Base-by-base conservation (phyloP, 495 filamentous ascomycete species). In the Staphylotrichum longicolle region DNA sequence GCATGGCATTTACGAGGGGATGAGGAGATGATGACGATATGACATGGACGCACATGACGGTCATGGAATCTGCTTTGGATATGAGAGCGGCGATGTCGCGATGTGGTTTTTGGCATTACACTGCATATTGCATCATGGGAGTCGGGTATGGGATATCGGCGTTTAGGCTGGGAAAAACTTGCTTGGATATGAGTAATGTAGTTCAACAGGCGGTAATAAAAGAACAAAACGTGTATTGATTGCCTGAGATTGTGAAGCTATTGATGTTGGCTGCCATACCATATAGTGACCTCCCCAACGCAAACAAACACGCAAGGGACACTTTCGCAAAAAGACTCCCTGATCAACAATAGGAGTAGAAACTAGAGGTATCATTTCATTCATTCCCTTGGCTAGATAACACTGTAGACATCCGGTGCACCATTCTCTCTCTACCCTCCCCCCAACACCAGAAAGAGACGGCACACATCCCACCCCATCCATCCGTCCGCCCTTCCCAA, bases 331-430 rank as follows among this genome's bases (percentile, higher is more conserved):
- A 45, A 12, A 12, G 11, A 12, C 9, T 27, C 20, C 0, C 20
- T 27, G 4, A 34, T 5, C 20, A 51, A 7, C 32, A 11, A 4
- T 4, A 39, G 42, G 46, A 41, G 34, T 30, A 50, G 20, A 40
- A 50, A 58, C 56, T 40, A 50, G 35, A 58, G 56, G 56, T 58
- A 58, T 58, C 56, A 50, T 58, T 50, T 53, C 56, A 58, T 5
- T 58, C 45, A 41, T 50, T 58, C 35, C 56, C 56, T 48, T 41
- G 45, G 46, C 56, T 58, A 58, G 34, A 49, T 49, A 49, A 49
- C 45, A 58, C 34, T 58, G 45, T 33, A 2, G 11, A 33, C 33
- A 15, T 47, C 44, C 41, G 55, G 7, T 7, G 44, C 42, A 48
- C n/a, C 30, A 7, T 34, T 4, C 7, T 10, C 35, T 33, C 30